phyloP scores from a whole-genome alignment of 2,329 filamentous ascomycete genomes.

The Trichoderma koningii region DNA sequence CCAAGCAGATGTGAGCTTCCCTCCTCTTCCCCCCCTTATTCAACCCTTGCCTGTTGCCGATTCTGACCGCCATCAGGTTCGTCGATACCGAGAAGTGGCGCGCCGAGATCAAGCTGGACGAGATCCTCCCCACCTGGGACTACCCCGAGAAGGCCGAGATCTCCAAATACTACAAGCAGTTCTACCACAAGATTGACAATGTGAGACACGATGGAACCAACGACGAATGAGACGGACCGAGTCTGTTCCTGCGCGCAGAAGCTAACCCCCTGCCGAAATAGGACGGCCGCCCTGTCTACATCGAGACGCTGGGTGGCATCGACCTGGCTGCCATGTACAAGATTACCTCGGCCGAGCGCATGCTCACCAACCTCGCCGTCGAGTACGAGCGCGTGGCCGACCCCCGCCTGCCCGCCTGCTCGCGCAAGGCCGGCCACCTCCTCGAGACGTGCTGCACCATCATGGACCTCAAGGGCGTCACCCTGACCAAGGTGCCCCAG shows the following conservation, averaged over 20 bases:
- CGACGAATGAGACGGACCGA: not conserved
- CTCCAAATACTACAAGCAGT: slow-evolving; percentile 93
- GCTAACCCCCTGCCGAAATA: slow-evolving; percentile 41
- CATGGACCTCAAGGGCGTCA: slow-evolving; percentile 96
- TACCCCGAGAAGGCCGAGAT: slow-evolving; percentile 84
- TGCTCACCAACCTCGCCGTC: slow-evolving; percentile 93
- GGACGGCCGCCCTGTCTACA: slow-evolving; percentile 97
- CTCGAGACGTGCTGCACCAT: slow-evolving; percentile 98
- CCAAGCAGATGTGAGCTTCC: slow-evolving; percentile 80
- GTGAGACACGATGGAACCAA: slow-evolving; percentile 42
- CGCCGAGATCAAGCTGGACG: slow-evolving; percentile 80
- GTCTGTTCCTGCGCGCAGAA: not conserved
- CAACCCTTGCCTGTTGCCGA: not conserved
- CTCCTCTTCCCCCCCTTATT: not conserved
- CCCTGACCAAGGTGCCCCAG: slow-evolving; percentile 74
- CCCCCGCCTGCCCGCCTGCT: slow-evolving; percentile 91
- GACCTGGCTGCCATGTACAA: slow-evolving; percentile 88
- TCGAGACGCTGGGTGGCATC: slow-evolving; percentile 93
- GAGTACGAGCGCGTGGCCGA: slow-evolving; percentile 98
- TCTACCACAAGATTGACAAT: slow-evolving; percentile 97
- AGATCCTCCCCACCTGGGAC: slow-evolving; percentile 77
- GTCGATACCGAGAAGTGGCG: slow-evolving; percentile 89
- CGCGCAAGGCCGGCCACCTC: slow-evolving; percentile 83
- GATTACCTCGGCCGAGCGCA: slow-evolving; percentile 88
- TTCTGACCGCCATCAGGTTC: slow-evolving; percentile 65